Base-by-base conservation (phyloP, 306 rosid genomes). In the Herpetospermum pedunculosum region DNA sequence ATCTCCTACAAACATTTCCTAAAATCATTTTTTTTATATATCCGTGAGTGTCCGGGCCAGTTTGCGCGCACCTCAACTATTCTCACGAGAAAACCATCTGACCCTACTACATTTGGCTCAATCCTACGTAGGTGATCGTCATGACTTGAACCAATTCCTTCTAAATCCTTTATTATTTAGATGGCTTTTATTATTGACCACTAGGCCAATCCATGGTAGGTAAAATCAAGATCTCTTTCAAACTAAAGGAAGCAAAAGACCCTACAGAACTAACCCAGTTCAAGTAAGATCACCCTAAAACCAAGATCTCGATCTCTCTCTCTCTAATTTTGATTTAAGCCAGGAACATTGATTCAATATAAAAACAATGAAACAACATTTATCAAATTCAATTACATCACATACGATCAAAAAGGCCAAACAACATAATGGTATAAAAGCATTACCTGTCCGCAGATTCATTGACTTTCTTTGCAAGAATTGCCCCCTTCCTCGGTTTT, bases 401-500 rank as follows among this genome's bases (percentile, higher is more conserved):
- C 26, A 74, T 9, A 52, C 8, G n/a, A 55, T 41, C 41, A 28
- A 65, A 34, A 23, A 19, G 13, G 67, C 3, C 14, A 16, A 37
- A 49, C 57, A 52, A 70, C 34, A 29, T 7, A 3, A 53, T 30
- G n/a, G 46, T 65, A 73, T 43, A 77, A 46, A 62, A 63, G 40
- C 54, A 68, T 75, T 87, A 94, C 99, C 97, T 85, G 76, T 89
- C 96, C 68, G 82, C 97, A 18, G 83, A 19, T 63, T 94, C 92
- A 77, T 85, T 85, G 74, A 89, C 76, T 78, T 86, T 81, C 84
- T 88, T 94, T 0, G 92, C 44, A 78, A 89, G 83, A 55, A 94
- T 86, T 4, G 97, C 99, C 16, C 87, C 99, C 77, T 88, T 94
- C 44, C 97, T 86, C 30, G 99, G 92, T 41, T 79, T 88, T 75